These are phyloP conservation scores for Cryptococcus sp. DNA, from an alignment of 1,284 basidiomycete species.

Conservation along the genomic window DNA sequence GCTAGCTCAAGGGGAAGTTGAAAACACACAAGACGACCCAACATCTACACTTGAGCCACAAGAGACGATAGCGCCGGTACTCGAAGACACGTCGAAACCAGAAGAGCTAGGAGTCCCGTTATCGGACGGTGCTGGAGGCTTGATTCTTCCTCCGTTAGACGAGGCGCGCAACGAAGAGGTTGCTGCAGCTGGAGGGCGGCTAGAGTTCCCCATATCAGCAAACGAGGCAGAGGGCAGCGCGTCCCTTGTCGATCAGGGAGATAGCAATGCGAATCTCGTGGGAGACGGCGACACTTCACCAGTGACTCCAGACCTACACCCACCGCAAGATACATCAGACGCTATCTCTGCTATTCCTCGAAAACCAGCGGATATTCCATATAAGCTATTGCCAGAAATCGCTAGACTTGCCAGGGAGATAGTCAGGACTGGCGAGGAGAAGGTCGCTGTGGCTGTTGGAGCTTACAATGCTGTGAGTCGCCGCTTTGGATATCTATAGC, in stretches of 20 bases:
- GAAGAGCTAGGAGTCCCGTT: conserved; percentile 20
- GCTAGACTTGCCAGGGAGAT: conserved; percentile 45
- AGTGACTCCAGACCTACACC: too few relatives aligned
- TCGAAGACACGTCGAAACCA: conserved; percentile 1
- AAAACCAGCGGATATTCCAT: conserved; percentile 5
- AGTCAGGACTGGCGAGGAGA: conserved; percentile 56
- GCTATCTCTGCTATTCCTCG: too few relatives aligned
- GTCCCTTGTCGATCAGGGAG: too few relatives aligned
- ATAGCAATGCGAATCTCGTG: too few relatives aligned
- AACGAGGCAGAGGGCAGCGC: too few relatives aligned
- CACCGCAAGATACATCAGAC: too few relatives aligned
- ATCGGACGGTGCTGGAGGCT: conserved; percentile 33
- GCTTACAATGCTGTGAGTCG: conserved; percentile 55
- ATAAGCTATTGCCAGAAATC: conserved; percentile 41
- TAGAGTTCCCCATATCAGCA: not conserved
- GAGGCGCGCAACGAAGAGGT: too few relatives aligned
- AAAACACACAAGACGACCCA: not conserved
- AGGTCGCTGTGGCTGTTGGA: conserved; percentile 56
- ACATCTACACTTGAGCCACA: not conserved
- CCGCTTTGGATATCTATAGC: not conserved
- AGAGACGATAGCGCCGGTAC: not conserved
- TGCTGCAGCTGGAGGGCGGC: not conserved
- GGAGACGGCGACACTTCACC: too few relatives aligned
- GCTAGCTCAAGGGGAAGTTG: not conserved
- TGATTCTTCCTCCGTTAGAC: conserved; percentile 17